phyloP scores from a whole-genome alignment of 331 rosid genomes.

The Pyracantha coccinea region DNA sequence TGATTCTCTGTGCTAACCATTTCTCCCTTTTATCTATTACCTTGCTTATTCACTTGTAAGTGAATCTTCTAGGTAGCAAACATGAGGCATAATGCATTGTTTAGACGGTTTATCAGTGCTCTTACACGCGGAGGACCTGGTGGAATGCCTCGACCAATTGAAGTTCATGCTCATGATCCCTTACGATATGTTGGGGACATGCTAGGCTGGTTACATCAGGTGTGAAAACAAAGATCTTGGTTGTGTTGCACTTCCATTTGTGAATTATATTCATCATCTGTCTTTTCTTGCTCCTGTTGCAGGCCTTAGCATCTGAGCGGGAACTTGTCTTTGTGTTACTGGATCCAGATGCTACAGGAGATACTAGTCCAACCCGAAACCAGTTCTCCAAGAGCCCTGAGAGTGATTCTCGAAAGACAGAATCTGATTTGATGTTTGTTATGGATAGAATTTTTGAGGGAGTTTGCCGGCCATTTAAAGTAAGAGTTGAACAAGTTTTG shows the following conservation, averaged over 20 bases:
- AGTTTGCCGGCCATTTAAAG: slow-evolving; percentile 97
- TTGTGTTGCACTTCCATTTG: background rate
- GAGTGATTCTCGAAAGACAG: slow-evolving; percentile 49
- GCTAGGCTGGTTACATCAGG: slow-evolving; percentile 99
- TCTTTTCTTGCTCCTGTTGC: slow-evolving; percentile 14
- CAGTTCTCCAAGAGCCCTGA: slow-evolving; percentile 44
- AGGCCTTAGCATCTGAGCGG: slow-evolving; percentile 99
- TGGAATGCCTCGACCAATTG: slow-evolving; percentile 97
- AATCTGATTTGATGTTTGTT: slow-evolving; percentile 78
- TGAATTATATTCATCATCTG: background rate
- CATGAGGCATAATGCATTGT: slow-evolving; percentile 94
- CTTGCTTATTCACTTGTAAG: background rate
- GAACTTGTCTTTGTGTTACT: slow-evolving; percentile 75
- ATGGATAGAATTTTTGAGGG: slow-evolving; percentile 98
- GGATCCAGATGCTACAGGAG: slow-evolving; percentile 69
- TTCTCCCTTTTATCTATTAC: background rate
- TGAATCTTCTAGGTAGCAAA: slow-evolving; percentile 68
- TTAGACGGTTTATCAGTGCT: slow-evolving; percentile 94
- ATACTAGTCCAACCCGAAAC: slow-evolving; percentile 48
- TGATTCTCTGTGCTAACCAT: slow-evolving; percentile 14
- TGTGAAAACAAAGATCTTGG: slow-evolving; percentile 23
- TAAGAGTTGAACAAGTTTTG: slow-evolving; percentile 95
- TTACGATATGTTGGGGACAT: slow-evolving; percentile 93
- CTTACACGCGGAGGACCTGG: slow-evolving; percentile 99
- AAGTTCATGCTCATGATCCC: slow-evolving; percentile 99